phyloP scores from a whole-genome alignment of 768 basidiomycete species.

The Lactifluus pinguis region DNA sequence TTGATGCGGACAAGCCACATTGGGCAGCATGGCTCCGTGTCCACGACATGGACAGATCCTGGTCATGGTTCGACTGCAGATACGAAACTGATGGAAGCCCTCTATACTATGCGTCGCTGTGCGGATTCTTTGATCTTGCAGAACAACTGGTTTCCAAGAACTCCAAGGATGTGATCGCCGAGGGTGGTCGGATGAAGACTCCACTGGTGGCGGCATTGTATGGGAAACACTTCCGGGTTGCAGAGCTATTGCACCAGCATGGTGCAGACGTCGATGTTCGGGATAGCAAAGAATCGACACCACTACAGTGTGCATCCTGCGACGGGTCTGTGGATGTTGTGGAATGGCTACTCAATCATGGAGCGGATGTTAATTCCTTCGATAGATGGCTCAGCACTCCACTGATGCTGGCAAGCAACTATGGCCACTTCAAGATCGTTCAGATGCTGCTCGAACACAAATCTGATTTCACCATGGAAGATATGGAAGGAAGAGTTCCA shows the following conservation, averaged over 20 bases:
- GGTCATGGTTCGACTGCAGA: not conserved
- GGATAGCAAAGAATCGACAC: fast-evolving
- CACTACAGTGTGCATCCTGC: not conserved
- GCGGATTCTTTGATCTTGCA: not conserved
- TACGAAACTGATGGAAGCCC: not conserved
- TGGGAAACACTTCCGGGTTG: not conserved
- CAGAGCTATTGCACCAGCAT: not conserved
- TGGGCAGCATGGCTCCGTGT: not conserved
- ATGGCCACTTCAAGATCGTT: not conserved
- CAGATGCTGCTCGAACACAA: not conserved
- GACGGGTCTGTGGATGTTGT: not conserved
- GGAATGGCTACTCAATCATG: not conserved
- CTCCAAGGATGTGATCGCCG: not conserved
- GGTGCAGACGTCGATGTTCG: not conserved
- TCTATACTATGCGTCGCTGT: not conserved
- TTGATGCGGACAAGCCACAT: not conserved
- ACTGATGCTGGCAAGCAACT: not conserved
- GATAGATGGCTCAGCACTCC: not conserved
- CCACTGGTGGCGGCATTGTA: not conserved
- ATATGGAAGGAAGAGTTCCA: not conserved
- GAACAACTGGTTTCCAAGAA: not conserved
- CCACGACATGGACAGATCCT: not conserved
- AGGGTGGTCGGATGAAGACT: not conserved
- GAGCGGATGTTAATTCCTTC: not conserved
- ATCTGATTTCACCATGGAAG: not conserved